Evolutionary conservation across 306 rosid species (phyloP).

Genomic region (Trichosanthes truncata): DNA sequence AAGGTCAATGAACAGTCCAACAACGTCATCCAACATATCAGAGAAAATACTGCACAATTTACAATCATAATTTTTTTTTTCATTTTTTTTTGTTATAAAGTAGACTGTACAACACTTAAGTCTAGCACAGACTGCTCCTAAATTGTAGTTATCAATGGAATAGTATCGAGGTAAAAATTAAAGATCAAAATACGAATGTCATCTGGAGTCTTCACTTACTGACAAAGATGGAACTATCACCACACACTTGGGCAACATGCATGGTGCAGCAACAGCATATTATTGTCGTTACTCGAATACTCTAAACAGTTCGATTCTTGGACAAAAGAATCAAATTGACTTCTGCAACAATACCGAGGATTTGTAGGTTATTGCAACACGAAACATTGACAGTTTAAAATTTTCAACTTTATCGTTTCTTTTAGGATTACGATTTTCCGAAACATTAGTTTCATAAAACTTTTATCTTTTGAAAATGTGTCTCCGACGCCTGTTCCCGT

Average conservation of each 20-base stretch:
- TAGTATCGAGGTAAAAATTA: background rate
- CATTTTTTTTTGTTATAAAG: too few relatives aligned
- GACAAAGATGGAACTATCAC: background rate
- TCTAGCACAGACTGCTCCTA: too few relatives aligned
- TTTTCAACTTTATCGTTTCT: background rate
- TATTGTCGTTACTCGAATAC: background rate
- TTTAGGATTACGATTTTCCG: background rate
- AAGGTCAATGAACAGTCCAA: constrained; percentile 1
- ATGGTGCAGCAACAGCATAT: background rate
- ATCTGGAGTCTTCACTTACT: background rate
- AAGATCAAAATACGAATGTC: background rate
- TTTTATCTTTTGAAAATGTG: background rate
- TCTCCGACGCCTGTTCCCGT: background rate
- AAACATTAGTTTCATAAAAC: background rate
- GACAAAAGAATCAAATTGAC: background rate
- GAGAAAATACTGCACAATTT: too few relatives aligned
- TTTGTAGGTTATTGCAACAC: background rate
- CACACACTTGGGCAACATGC: constrained; percentile 11
- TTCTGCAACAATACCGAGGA: background rate
- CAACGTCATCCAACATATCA: background rate
- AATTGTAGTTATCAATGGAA: background rate
- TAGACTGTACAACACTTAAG: too few relatives aligned
- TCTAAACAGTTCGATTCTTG: background rate
- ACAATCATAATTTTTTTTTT: too few relatives aligned
- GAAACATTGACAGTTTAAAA: background rate